These are phyloP conservation scores for Petrea volubilis DNA, from an alignment of 257 asterid species.

Conservation along the genomic window DNA sequence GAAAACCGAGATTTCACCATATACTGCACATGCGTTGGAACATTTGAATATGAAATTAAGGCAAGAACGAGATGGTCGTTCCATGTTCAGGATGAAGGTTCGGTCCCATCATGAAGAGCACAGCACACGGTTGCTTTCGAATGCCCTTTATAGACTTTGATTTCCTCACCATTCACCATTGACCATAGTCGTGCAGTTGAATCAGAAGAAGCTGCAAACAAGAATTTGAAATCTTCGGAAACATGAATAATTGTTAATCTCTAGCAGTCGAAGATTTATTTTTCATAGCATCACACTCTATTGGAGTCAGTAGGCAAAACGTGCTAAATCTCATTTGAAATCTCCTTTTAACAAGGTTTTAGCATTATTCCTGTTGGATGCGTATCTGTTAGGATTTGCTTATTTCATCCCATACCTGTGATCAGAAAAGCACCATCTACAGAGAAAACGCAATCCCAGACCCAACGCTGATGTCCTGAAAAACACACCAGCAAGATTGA, in stretches of 20 bases:
- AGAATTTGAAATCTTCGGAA: too few species aligned
- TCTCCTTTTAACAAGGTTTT: too few species aligned
- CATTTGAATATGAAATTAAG: background rate
- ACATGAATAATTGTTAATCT: too few species aligned
- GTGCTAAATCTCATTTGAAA: too few species aligned
- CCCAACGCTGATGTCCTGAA: slow-evolving; percentile 96
- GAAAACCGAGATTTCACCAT: background rate
- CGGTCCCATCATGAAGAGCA: slow-evolving; percentile 95
- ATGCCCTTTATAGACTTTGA: slow-evolving; percentile 85
- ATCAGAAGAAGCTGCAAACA: slow-evolving; percentile 85
- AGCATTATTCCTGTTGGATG: too few species aligned
- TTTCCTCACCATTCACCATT: slow-evolving; percentile 73
- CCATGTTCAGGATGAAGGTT: slow-evolving; percentile 39
- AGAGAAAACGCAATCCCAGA: slow-evolving; percentile 97
- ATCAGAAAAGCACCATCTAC: slow-evolving; percentile 77
- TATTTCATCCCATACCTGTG: slow-evolving; percentile 42
- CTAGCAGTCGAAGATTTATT: too few species aligned
- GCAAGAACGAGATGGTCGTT: background rate
- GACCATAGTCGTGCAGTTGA: slow-evolving; percentile 91
- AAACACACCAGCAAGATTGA: slow-evolving; percentile 10
- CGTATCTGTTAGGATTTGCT: background rate
- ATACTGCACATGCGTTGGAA: background rate
- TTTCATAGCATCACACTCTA: too few species aligned
- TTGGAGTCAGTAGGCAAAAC: too few species aligned
- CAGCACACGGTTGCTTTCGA: slow-evolving; percentile 93